Conservation (phyloP, 2,329 filamentous ascomycete species). For the Hirsutella thompsonii region DNA sequence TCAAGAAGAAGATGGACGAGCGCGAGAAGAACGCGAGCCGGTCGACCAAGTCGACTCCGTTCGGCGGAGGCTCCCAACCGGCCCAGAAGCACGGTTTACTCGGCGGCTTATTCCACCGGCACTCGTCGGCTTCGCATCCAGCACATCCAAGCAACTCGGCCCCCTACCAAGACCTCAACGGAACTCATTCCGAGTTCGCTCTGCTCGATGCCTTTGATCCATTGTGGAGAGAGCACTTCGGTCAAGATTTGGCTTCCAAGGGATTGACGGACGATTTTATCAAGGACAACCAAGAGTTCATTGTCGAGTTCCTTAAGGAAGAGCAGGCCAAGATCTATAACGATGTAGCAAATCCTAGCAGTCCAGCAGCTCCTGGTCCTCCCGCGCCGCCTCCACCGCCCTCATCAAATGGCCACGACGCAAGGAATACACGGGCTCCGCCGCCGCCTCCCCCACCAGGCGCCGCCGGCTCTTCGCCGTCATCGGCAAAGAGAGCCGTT, state of each 20-base stretch:
- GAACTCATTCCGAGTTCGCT: conserved; percentile 43
- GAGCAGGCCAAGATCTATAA: conserved; percentile 30
- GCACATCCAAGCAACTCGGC: conserved; percentile 34
- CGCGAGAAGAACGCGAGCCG: conserved; percentile 92
- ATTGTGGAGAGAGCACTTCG: conserved; percentile 52
- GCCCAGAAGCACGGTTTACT: conserved; percentile 33
- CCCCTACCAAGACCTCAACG: conserved; percentile 26
- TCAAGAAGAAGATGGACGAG: conserved; percentile 95
- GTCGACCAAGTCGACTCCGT: conserved; percentile 67
- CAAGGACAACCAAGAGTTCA: conserved; percentile 55
- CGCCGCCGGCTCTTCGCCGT: conserved; percentile 4
- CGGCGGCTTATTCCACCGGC: conserved; percentile 50
- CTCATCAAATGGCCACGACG: conserved; percentile 19
- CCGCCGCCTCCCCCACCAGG: conserved; percentile 19
- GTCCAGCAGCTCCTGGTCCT: conserved; percentile 5
- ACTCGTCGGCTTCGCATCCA: conserved; percentile 45
- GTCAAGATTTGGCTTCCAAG: conserved; percentile 48
- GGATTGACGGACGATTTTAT: conserved; percentile 55
- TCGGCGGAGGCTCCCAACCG: conserved; percentile 38
- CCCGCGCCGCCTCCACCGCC: conserved; percentile 15
- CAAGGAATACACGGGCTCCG: conserved; percentile 18
- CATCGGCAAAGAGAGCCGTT: conserved; percentile 8
- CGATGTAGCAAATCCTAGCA: conserved; percentile 8
- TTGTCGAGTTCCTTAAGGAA: conserved; percentile 49
- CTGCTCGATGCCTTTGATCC: conserved; percentile 52